A percentile compares a stretch with the other conserved stretches of the same genome.
Evolutionary conservation across 2,329 filamentous ascomycete species (phyloP).

Genomic region (Sporothrix phasma): DNA sequence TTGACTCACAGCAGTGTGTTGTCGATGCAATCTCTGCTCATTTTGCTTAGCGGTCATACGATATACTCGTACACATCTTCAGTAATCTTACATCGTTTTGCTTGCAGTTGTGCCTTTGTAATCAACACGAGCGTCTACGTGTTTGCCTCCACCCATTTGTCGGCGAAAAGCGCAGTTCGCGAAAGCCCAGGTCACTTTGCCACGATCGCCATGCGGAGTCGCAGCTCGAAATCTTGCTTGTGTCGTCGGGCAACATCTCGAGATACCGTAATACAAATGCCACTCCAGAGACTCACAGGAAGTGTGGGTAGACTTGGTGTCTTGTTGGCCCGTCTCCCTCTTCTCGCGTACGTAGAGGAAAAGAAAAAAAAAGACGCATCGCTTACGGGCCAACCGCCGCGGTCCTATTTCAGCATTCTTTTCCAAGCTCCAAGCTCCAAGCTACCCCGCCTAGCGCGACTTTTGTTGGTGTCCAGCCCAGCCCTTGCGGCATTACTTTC

Average conservation of each 20-base stretch:
- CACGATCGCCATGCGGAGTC: neutral
- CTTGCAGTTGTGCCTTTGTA: neutral
- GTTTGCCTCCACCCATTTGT: neutral
- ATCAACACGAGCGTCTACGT: neutral
- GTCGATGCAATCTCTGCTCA: too few species aligned
- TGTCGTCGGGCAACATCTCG: neutral
- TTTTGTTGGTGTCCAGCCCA: neutral
- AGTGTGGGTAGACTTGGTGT: neutral
- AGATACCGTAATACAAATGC: too few species aligned
- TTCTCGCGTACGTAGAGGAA: neutral
- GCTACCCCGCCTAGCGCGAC: neutral
- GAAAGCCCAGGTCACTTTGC: neutral
- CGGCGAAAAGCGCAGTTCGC: neutral
- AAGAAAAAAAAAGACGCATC: conserved; percentile 3
- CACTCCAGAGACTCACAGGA: too few species aligned
- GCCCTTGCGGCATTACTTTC: conserved; percentile 7
- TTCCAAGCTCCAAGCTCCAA: neutral
- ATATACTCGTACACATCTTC: too few species aligned
- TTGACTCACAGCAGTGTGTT: conserved; percentile 1
- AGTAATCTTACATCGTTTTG: too few species aligned
- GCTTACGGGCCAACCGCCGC: conserved; percentile 3
- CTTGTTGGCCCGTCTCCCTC: too few species aligned
- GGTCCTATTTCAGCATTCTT: neutral
- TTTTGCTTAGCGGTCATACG: too few species aligned
- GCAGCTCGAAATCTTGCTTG: neutral